phyloP scores from a whole-genome alignment of 176 grass and related monocot species.

The Calamus simplicifolius region DNA sequence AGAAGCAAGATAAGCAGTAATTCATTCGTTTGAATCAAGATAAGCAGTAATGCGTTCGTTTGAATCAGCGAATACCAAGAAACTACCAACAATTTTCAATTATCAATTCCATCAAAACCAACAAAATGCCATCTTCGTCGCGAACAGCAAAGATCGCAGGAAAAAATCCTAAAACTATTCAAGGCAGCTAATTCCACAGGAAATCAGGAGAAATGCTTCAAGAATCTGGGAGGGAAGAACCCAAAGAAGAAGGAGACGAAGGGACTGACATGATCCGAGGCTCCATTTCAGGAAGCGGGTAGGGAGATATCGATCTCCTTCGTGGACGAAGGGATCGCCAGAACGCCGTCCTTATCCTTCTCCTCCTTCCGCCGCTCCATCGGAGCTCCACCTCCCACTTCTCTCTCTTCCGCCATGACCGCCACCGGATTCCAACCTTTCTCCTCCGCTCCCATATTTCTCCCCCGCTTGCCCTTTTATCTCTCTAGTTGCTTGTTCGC shows the following conservation, averaged over 20 bases:
- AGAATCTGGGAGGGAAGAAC: not conserved
- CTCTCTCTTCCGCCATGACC: not conserved
- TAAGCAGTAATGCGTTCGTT: too few species aligned
- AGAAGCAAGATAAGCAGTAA: too few species aligned
- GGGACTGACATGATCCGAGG: slow-evolving; percentile 64
- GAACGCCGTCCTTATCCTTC: not conserved
- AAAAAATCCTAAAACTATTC: not conserved
- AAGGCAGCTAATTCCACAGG: too few species aligned
- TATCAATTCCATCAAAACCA: too few species aligned
- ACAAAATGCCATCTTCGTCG: too few species aligned
- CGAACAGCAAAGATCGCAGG: not conserved
- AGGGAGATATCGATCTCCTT: slow-evolving; percentile 62
- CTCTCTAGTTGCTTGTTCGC: too few species aligned
- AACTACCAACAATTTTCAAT: too few species aligned
- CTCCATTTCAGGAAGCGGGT: slow-evolving; percentile 56
- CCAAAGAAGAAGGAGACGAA: not conserved
- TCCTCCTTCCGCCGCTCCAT: not conserved
- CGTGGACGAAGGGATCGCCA: slow-evolving; percentile 36
- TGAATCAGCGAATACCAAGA: too few species aligned
- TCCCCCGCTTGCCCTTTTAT: too few species aligned
- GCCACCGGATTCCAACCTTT: slow-evolving; percentile 21
- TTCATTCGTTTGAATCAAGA: too few species aligned
- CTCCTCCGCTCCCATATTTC: slow-evolving; percentile 42
- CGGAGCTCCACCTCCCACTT: not conserved
- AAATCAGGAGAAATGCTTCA: not conserved